Conservation (phyloP, 768 basidiomycete genomes). For the Crucibulum laeve region DNA sequence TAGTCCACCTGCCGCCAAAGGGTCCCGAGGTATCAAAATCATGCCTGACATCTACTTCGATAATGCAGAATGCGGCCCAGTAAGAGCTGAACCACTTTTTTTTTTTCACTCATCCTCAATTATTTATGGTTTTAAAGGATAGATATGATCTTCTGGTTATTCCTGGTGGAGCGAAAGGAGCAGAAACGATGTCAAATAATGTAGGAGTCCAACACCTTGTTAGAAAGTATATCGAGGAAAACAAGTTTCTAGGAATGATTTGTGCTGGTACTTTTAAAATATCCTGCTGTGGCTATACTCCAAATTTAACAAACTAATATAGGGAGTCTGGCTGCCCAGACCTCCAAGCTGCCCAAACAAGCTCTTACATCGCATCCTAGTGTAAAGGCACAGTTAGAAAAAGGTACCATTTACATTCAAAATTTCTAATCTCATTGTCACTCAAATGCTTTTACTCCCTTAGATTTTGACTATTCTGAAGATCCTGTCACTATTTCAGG, state of each 20-base stretch:
- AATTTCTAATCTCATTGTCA: conserved; percentile 1
- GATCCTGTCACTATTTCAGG: conserved; percentile 70
- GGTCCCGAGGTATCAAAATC: conserved; percentile 73
- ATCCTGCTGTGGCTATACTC: background rate
- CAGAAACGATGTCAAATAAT: conserved; percentile 63
- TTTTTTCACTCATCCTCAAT: background rate
- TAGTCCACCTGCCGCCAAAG: conserved; percentile 47
- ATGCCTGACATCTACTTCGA: conserved; percentile 60
- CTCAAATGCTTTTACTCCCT: background rate
- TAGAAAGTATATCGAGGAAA: conserved; percentile 44
- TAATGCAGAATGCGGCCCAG: conserved; percentile 39
- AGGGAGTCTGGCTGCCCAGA: conserved; percentile 72
- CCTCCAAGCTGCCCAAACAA: conserved; percentile 55
- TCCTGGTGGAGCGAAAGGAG: conserved; percentile 77
- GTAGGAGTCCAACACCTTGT: conserved; percentile 60
- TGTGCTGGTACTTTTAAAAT: conserved; percentile 58
- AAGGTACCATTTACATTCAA: conserved; percentile 28
- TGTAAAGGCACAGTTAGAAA: conserved; percentile 55
- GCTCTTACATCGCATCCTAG: conserved; percentile 77
- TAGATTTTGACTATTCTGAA: conserved; percentile 74
- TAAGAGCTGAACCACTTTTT: conserved; percentile 20
- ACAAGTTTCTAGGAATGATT: conserved; percentile 76
- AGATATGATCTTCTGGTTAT: conserved; percentile 67
- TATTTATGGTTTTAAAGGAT: conserved; percentile 35
- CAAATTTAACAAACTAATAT: conserved; percentile 1